Evolutionary conservation across 257 asterid species (phyloP).

Genomic region (Forsythia viridissima): DNA sequence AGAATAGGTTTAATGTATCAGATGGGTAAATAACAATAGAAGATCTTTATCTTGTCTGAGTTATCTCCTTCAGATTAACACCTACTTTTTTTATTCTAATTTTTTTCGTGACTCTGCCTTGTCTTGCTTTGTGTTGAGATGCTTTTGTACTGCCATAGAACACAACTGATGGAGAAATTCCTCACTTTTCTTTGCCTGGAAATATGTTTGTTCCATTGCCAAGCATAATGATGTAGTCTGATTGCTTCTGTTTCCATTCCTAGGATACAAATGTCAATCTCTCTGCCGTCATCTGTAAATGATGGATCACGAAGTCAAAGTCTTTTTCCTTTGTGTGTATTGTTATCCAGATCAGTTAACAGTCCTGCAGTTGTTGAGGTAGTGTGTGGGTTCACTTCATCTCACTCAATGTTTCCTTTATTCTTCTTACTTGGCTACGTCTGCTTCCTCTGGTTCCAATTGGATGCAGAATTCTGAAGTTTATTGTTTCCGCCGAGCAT

Average conservation of each 20-base stretch:
- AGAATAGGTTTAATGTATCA: background rate
- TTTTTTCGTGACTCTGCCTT: background rate
- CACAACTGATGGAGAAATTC: conserved; percentile 18
- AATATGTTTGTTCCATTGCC: background rate
- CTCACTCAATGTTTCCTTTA: conserved; percentile 10
- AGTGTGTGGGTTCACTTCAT: conserved; percentile 31
- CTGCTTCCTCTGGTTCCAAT: conserved; percentile 28
- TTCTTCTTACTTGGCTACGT: conserved; percentile 23
- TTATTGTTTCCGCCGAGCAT: conserved; percentile 65
- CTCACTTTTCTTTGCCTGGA: background rate
- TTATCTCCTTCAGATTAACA: background rate
- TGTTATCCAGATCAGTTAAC: conserved; percentile 72
- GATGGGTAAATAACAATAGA: background rate
- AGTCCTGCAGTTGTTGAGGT: conserved; percentile 67
- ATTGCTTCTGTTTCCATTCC: conserved; percentile 13
- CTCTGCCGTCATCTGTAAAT: conserved; percentile 67
- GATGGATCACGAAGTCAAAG: conserved; percentile 59
- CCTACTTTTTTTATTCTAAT: background rate
- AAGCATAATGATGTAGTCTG: conserved; percentile 14
- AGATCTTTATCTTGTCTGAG: background rate
- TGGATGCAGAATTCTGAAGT: conserved; percentile 66
- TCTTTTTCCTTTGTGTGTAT: conserved; percentile 80
- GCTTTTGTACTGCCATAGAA: background rate
- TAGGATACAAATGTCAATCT: conserved; percentile 84
- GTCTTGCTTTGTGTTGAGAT: background rate